Percentiles rank a stretch among this genome's conserved stretches.
phyloP scores from a whole-genome alignment of 2,329 filamentous ascomycete species.

The Byssochlamys sp. region DNA sequence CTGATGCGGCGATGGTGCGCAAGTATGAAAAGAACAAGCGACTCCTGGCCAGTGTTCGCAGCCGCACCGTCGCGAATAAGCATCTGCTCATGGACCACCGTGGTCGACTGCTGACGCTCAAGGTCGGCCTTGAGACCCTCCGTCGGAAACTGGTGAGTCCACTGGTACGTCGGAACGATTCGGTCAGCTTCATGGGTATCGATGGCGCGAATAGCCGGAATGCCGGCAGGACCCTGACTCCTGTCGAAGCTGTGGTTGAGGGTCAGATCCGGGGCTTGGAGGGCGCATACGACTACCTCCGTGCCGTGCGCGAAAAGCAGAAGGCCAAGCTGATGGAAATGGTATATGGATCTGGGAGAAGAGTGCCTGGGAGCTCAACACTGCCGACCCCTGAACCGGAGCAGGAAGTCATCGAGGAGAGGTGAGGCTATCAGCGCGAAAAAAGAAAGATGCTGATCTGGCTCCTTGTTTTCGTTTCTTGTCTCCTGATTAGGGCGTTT shows the following conservation, averaged over 20 bases:
- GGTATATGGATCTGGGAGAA: slow-evolving; percentile 52
- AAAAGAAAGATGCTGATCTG: not conserved
- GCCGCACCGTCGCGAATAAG: slow-evolving; percentile 80
- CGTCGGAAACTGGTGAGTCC: slow-evolving; percentile 75
- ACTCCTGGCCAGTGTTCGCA: slow-evolving; percentile 66
- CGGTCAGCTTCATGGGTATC: slow-evolving; percentile 27
- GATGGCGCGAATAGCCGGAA: slow-evolving; percentile 31
- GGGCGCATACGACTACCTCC: slow-evolving; percentile 68
- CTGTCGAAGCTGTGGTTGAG: slow-evolving; percentile 48
- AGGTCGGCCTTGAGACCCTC: slow-evolving; percentile 76
- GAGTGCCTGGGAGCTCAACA: slow-evolving; percentile 15
- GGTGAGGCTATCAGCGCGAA: not conserved
- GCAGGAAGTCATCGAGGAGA: slow-evolving; percentile 5
- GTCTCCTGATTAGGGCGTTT: not conserved
- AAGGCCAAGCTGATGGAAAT: slow-evolving; percentile 75
- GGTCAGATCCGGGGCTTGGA: slow-evolving; percentile 78
- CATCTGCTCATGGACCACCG: slow-evolving; percentile 78
- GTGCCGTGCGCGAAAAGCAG: slow-evolving; percentile 64
- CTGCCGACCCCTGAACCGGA: slow-evolving; percentile 12
- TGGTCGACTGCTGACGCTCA: slow-evolving; percentile 69
- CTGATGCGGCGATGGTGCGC: slow-evolving; percentile 62
- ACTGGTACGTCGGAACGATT: slow-evolving; percentile 60
- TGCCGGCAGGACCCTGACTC: slow-evolving; percentile 53
- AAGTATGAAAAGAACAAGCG: slow-evolving; percentile 88
- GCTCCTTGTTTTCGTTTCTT: not conserved